phyloP scores from a whole-genome alignment of 1,284 basidiomycete genomes.

The Cutaneotrichosporon sp. region DNA sequence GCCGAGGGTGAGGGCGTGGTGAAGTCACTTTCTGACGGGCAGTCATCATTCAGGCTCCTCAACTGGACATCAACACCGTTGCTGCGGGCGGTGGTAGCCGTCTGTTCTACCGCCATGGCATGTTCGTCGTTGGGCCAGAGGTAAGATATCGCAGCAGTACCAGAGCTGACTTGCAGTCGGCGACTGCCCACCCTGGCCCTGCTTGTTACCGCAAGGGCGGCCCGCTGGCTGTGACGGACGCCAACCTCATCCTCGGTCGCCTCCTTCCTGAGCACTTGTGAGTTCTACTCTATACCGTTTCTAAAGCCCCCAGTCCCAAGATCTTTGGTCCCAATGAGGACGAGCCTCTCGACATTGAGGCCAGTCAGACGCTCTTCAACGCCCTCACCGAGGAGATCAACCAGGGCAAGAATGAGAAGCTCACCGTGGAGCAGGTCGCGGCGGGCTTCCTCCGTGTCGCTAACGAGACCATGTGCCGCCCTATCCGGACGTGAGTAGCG shows the following conservation, averaged over 20 bases:
- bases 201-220: constrained; percentile 48
- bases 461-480: constrained; percentile 48
- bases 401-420: constrained; percentile 29
- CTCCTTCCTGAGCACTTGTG: constrained; percentile 58
- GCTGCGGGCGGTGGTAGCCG: constrained; percentile 51
- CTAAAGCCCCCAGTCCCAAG: constrained; percentile 24
- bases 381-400: constrained; percentile 55
- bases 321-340: constrained; percentile 58
- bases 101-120: constrained; percentile 47
- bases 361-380: constrained; percentile 48
- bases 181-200: constrained; percentile 58
- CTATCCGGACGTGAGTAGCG: constrained; percentile 37
- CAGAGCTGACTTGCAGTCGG: constrained; percentile 14
- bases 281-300: no score
- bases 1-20: constrained; percentile 60
- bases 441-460: constrained; percentile 42
- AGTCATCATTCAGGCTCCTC: constrained; percentile 72
- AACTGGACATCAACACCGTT: constrained; percentile 53
- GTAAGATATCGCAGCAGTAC: not conserved
- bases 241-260: constrained; percentile 50
- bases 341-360: constrained; percentile 55
- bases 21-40: constrained; percentile 54
- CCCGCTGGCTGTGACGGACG: constrained; percentile 49
- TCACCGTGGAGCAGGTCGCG: constrained; percentile 39
- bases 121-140: constrained; percentile 30